Evolutionary conservation across 371 early-diverging fungal genomes (phyloP), one percentile per base, ranked within the genome.

Genomic region (Lichtheimia hyalospora): DNA sequence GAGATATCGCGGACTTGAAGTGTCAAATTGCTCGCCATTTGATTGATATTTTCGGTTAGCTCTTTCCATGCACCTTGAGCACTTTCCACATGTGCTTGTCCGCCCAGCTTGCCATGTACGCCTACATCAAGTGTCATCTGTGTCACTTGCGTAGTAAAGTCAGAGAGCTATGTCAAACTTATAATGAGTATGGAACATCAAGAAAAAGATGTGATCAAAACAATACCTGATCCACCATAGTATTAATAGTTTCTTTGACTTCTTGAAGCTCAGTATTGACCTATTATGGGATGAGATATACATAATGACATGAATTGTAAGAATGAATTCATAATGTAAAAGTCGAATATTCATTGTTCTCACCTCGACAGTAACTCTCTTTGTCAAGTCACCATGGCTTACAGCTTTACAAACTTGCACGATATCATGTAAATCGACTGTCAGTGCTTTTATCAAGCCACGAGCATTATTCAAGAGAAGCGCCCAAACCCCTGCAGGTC

Each of bases 371-470:
- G 83, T 77, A 61, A 89, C 77, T 59, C 85, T 85, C 62, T 80
- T 76, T 16, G 79, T 81, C 5, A 90, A 69, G 67, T 90, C 88
- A 43, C 91, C 91, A 40, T 70, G 73, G 13, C 85, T 86, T 50
- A 90, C 86, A 2, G 90, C 81, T 12, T 79, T 84, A 55, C 84
- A 83, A n/a, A 85, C 85, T 64, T 77, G 66, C 40, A 84, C 84
- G 56, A 90, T 90, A 56, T 83, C 88, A 34, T 86, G 75, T 2
- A 89, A 84, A 41, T 61, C 48, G n/a, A 49, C 48, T 0, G 49
- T 49, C 3, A 60, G 15, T 2, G 16, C 46, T 23, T 21, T 15
- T 8, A 34, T 48, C 60, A 60, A 46, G 0, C 53, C 49, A 34
- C 46, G 52, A 3, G 53, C 21, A 8, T 53, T 46, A 5, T 20